Conservation (phyloP, 1,139 yeast species). For the Hyphopichia wangnamkhiaoensis region DNA sequence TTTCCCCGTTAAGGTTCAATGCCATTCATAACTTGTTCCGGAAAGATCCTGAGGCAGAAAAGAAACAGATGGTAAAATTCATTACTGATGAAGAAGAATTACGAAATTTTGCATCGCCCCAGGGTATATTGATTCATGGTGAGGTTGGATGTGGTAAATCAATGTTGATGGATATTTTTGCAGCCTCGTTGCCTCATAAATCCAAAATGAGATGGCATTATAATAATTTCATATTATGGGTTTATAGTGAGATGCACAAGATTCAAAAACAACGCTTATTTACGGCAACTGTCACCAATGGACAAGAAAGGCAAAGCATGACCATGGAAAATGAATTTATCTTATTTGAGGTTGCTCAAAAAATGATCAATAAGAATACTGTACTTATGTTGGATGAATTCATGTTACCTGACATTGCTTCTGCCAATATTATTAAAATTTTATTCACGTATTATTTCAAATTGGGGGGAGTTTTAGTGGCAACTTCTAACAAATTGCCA, state of each 20-base stretch:
- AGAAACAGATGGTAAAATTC: constrained; percentile 42
- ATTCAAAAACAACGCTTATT: constrained; percentile 47
- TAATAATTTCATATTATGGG: constrained; percentile 68
- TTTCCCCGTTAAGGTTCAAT: constrained; percentile 17
- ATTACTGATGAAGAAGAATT: constrained; percentile 67
- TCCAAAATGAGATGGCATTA: constrained; percentile 74
- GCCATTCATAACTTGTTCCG: constrained; percentile 22
- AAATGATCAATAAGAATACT: constrained; percentile 59
- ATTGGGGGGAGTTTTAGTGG: constrained; percentile 71
- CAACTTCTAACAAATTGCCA: constrained; percentile 71
- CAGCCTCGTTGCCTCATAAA: constrained; percentile 60
- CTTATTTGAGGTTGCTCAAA: constrained; percentile 66
- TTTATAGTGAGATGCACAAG: constrained; percentile 60
- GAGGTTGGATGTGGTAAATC: constrained; percentile 80
- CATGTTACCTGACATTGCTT: constrained; percentile 72
- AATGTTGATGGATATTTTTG: constrained; percentile 73
- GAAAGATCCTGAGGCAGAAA: constrained; percentile 29
- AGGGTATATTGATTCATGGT: constrained; percentile 66
- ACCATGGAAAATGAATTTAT: constrained; percentile 64
- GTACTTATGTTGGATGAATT: constrained; percentile 69
- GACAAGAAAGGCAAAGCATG: constrained; percentile 30
- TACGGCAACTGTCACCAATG: constrained; percentile 30
- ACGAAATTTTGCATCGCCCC: constrained; percentile 57
- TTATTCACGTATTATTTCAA: constrained; percentile 69
- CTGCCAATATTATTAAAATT: constrained; percentile 67